phyloP scores from a whole-genome alignment of 345 rosid genomes.

The Atalantia buxifolia region DNA sequence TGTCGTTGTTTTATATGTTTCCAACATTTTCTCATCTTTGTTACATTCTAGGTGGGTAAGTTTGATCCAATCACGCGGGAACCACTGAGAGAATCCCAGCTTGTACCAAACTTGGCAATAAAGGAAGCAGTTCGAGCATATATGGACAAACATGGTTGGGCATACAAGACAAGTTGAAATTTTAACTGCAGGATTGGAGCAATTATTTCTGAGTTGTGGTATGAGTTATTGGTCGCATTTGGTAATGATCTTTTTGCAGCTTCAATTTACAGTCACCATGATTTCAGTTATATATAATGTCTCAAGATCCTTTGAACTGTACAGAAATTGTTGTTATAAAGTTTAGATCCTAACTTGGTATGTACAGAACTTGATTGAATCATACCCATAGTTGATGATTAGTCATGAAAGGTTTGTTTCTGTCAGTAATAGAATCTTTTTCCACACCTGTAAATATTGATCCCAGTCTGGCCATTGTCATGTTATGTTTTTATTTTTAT shows the following conservation, averaged over 20 bases:
- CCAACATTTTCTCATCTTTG: background rate
- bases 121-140: conserved; percentile 88
- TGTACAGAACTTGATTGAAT: conserved; percentile 3
- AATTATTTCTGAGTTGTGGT: background rate
- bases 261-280: conserved; percentile 2
- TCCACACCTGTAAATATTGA: too few relatives aligned
- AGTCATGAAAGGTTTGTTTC: background rate
- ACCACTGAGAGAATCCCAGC: conserved; percentile 46
- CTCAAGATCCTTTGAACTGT: conserved; percentile 11
- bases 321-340: background rate
- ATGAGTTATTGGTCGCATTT: background rate
- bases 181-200: background rate
- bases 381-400: background rate
- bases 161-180: conserved; percentile 43
- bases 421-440: too few relatives aligned
- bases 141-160: conserved; percentile 76
- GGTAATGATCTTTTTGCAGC: background rate
- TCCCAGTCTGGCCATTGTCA: too few relatives aligned
- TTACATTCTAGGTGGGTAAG: conserved; percentile 54
- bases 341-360: background rate
- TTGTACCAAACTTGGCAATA: conserved; percentile 70
- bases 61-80: conserved; percentile 91
- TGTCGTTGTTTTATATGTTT: background rate
- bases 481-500: too few relatives aligned
- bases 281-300: background rate